These are phyloP conservation scores for Didymellaceae sp. DNA, from an alignment of 2,329 filamentous ascomycete species.

Conservation along the genomic window DNA sequence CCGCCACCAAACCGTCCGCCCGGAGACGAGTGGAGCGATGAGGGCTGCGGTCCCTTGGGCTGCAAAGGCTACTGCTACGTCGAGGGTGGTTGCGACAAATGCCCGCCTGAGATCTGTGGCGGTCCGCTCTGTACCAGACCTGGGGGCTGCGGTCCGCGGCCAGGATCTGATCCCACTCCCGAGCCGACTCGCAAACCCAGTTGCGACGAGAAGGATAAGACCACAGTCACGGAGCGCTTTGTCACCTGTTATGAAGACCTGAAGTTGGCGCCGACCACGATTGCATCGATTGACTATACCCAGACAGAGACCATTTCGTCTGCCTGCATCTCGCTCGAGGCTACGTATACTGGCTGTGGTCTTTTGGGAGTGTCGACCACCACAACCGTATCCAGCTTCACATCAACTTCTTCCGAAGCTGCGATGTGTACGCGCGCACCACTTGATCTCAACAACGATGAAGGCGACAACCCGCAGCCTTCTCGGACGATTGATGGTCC, in stretches of 20 bases:
- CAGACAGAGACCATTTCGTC: constrained; percentile 24
- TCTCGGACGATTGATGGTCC: background rate
- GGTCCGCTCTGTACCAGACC: constrained; percentile 17
- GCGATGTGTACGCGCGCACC: constrained; percentile 28
- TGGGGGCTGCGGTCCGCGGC: constrained; percentile 26
- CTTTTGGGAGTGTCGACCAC: constrained; percentile 15
- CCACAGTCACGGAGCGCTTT: constrained; percentile 29
- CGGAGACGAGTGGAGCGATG: constrained; percentile 1
- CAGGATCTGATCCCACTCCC: constrained; percentile 21
- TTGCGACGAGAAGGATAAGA: constrained; percentile 31
- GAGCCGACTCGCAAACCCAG: constrained; percentile 4
- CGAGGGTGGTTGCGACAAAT: constrained; percentile 20
- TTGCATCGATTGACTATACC: constrained; percentile 11
- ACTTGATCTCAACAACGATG: constrained; percentile 36
- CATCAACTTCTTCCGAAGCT: constrained; percentile 7
- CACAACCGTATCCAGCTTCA: constrained; percentile 12
- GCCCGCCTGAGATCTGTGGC: constrained; percentile 27
- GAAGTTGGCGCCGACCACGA: constrained; percentile 13
- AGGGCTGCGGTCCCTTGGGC: constrained; percentile 21
- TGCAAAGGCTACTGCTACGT: constrained; percentile 26
- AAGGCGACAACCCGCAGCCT: constrained; percentile 32
- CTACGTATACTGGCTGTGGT: constrained; percentile 26
- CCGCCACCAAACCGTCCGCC: background rate
- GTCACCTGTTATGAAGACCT: constrained; percentile 27
- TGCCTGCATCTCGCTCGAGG: constrained; percentile 24